These are phyloP conservation scores for Phytophthora hibernalis DNA, from an alignment of 352 stramenopile genomes.

Conservation along the genomic window DNA sequence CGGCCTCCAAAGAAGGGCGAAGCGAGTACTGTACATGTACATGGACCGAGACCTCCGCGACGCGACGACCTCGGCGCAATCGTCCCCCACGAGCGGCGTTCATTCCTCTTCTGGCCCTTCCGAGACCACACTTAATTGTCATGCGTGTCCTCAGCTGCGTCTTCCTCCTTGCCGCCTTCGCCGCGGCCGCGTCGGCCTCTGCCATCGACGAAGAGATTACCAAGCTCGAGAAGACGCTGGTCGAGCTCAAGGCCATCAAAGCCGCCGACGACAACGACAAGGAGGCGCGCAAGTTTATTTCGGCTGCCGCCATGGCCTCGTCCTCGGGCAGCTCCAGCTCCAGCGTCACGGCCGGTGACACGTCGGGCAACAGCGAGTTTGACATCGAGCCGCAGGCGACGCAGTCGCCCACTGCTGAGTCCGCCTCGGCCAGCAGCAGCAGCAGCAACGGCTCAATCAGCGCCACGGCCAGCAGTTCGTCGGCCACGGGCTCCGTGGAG, in stretches of 20 bases:
- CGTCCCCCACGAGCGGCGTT: constrained; percentile 7
- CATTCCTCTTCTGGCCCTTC: constrained; percentile 1
- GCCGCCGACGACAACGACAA: constrained; percentile 26
- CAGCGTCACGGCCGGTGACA: constrained; percentile 20
- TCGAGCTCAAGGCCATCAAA: constrained; percentile 34
- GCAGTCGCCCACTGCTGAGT: constrained; percentile 25
- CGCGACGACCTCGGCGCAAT: constrained; percentile 26
- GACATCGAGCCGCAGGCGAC: constrained; percentile 46
- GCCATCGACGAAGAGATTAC: constrained; percentile 34
- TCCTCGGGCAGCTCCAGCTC: constrained; percentile 27
- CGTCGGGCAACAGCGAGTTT: constrained; percentile 39
- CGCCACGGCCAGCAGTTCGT: constrained; percentile 1
- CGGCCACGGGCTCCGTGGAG: constrained; percentile 10
- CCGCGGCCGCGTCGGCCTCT: constrained; percentile 18
- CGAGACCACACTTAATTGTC: background rate
- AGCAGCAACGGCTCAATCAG: constrained; percentile 10
- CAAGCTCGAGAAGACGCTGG: constrained; percentile 31
- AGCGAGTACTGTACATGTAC: no score
- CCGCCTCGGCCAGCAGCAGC: constrained; percentile 1
- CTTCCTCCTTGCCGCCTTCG: constrained; percentile 28
- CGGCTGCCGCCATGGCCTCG: constrained; percentile 29
- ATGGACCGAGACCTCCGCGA: constrained; percentile 4
- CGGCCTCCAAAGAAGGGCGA: constrained; percentile 2
- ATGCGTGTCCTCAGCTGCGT: constrained; percentile 37
- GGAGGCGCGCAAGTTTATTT: constrained; percentile 29